A percentile compares a stretch with the other conserved stretches of the same genome.
Conservation (phyloP, 306 rosid genomes). For the Trifolium repens region DNA sequence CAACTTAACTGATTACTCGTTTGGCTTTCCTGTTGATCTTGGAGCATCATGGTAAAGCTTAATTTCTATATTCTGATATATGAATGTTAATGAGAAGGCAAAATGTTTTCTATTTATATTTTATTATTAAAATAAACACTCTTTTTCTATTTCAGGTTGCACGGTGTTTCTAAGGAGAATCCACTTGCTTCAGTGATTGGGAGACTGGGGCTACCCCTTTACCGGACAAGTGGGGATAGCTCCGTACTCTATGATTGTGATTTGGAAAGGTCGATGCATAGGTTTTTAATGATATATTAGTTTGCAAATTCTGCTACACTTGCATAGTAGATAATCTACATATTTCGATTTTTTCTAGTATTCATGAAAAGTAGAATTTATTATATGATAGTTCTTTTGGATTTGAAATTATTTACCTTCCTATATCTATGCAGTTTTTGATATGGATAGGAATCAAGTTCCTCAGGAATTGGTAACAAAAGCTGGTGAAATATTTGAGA, state of each 20-base stretch:
- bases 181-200: constrained; percentile 91
- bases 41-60: constrained; percentile 88
- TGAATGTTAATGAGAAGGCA: constrained; percentile 5
- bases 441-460: constrained; percentile 90
- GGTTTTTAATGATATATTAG: neutral
- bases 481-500: constrained; percentile 83
- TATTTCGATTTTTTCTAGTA: neutral
- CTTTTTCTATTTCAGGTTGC: constrained; percentile 72
- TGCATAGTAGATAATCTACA: neutral
- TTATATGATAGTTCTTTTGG: constrained; percentile 11
- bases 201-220: constrained; percentile 84
- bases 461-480: constrained; percentile 83
- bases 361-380: neutral
- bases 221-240: constrained; percentile 91
- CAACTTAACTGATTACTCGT: constrained; percentile 51
- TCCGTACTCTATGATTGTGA: constrained; percentile 95
- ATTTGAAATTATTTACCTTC: constrained; percentile 30
- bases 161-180: constrained; percentile 88
- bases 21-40: constrained; percentile 93
- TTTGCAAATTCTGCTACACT: neutral
- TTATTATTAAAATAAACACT: neutral
- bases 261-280: constrained; percentile 66
- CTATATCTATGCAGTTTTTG: constrained; percentile 88
- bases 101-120: neutral
- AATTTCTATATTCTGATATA: neutral